These are phyloP conservation scores for Pseudopyrenochaeta lycopersici DNA, from an alignment of 2,329 filamentous ascomycete genomes.

Conservation along the genomic window DNA sequence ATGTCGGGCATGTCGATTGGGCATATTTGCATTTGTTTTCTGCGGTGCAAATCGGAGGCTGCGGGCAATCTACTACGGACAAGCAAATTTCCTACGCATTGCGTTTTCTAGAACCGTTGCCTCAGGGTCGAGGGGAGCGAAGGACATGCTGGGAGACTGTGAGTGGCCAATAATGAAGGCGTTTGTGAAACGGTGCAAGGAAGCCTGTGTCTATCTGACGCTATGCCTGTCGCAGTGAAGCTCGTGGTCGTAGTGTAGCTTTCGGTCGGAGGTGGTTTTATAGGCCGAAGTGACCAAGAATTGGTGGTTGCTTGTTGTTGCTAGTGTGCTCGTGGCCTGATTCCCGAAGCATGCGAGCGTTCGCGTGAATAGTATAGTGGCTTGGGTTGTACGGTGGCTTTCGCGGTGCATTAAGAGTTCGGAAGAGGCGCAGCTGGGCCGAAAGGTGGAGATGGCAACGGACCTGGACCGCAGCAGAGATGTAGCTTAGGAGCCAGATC, in stretches of 20 bases:
- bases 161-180: not conserved
- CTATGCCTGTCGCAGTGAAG: slow-evolving; percentile 2
- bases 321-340: not conserved
- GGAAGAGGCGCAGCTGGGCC: not conserved
- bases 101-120: not conserved
- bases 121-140: not conserved
- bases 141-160: not conserved
- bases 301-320: not conserved
- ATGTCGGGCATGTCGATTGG: not conserved
- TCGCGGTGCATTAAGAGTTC: not conserved
- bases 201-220: slow-evolving; percentile 1
- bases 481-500: not conserved
- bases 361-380: not conserved
- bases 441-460: not conserved
- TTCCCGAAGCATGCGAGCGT: not conserved
- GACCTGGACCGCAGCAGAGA: not conserved
- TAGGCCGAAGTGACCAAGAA: too few relatives aligned
- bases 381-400: not conserved
- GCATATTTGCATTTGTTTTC: not conserved
- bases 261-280: not conserved
- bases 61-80: slow-evolving; percentile 1
- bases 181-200: slow-evolving; percentile 1
- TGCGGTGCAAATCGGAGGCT: not conserved
- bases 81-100: not conserved
- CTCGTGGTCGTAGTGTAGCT: not conserved